Conservation (phyloP, 2,329 filamentous ascomycete genomes). For the Elsinoe batatas region DNA sequence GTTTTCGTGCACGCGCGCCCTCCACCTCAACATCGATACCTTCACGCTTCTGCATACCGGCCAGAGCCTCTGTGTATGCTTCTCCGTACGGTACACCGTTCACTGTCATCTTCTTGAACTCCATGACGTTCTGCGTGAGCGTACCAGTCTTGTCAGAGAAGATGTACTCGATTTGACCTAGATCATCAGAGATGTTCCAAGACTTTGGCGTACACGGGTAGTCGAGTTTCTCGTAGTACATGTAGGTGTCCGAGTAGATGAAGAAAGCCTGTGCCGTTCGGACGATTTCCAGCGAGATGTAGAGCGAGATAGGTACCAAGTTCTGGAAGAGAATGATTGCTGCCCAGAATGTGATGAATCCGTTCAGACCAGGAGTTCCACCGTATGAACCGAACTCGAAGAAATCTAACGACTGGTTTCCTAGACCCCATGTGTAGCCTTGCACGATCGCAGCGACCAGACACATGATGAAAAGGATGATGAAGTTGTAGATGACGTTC, state of each 20-base stretch:
- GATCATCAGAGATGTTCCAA: constrained; percentile 97
- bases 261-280: constrained; percentile 89
- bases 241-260: constrained; percentile 89
- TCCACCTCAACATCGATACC: constrained; percentile 82
- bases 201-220: constrained; percentile 94
- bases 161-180: constrained; percentile 98
- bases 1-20: constrained; percentile 56
- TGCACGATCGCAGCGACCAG: constrained; percentile 75
- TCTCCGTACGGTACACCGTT: constrained; percentile 96
- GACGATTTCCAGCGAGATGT: constrained; percentile 94
- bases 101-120: constrained; percentile 97
- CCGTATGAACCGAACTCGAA: constrained; percentile 75
- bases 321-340: constrained; percentile 94
- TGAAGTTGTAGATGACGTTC: constrained; percentile 95
- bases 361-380: constrained; percentile 62
- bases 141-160: constrained; percentile 94
- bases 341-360: constrained; percentile 95
- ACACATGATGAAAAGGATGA: constrained; percentile 82
- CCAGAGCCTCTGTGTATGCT: constrained; percentile 93
- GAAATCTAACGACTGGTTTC: constrained; percentile 62
- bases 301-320: constrained; percentile 94
- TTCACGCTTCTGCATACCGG: constrained; percentile 86
- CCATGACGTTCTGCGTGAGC: constrained; percentile 89
- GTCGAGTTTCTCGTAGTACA: constrained; percentile 94
- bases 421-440: constrained; percentile 68